phyloP scores from a whole-genome alignment of 2,329 filamentous ascomycete species.

The Sporothrix humicola region DNA sequence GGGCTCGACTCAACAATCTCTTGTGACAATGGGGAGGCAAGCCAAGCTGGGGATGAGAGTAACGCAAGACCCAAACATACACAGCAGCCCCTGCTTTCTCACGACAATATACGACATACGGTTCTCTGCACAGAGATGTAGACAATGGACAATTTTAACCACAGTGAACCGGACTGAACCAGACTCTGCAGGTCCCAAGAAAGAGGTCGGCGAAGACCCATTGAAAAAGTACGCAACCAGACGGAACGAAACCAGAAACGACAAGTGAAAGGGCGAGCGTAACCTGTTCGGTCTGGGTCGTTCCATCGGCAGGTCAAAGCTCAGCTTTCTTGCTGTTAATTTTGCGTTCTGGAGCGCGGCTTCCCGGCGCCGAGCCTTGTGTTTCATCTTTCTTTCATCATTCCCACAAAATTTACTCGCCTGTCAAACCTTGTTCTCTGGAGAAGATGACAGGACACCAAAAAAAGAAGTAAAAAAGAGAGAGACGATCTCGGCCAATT shows the following conservation, averaged over 20 bases:
- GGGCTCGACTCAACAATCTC: too few relatives aligned
- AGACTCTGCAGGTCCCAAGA: neutral
- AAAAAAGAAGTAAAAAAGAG: too few relatives aligned
- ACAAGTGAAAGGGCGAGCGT: neutral
- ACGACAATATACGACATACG: neutral
- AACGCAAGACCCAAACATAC: neutral
- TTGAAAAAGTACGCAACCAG: neutral
- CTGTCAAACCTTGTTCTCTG: slow-evolving; percentile 22
- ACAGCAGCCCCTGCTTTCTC: neutral
- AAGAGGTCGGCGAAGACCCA: neutral
- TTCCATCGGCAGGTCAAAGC: slow-evolving; percentile 21
- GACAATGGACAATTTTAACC: neutral
- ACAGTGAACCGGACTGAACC: neutral
- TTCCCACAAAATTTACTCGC: neutral
- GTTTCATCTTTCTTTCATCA: slow-evolving; percentile 19
- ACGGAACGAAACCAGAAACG: neutral
- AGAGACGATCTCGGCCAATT: too few relatives aligned
- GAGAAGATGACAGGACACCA: slow-evolving; percentile 47
- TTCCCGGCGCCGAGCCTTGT: neutral
- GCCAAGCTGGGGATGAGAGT: neutral
- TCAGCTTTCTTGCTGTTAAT: neutral
- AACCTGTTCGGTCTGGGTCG: slow-evolving; percentile 1
- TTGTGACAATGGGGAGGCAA: neutral
- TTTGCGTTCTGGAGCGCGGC: neutral
- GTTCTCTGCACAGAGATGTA: neutral